A percentile compares a stretch with the other conserved stretches of the same genome.
These are phyloP conservation scores for Canariomyces notabilis DNA, from an alignment of 2,329 filamentous ascomycete species.

Conservation along the genomic window DNA sequence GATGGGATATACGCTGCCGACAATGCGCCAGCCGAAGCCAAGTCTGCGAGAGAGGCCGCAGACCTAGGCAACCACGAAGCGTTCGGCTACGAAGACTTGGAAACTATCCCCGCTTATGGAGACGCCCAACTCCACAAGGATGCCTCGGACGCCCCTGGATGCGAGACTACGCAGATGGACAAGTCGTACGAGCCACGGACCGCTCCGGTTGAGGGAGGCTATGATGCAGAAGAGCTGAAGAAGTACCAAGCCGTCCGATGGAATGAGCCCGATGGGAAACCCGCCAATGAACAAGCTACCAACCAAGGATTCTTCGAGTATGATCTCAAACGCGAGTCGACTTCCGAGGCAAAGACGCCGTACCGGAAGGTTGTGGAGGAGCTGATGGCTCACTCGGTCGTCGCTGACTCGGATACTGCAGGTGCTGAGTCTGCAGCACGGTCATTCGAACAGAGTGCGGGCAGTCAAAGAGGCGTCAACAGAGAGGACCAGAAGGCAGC, in stretches of 20 bases:
- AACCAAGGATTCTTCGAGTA: background rate
- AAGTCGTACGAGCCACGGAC: constrained; percentile 7
- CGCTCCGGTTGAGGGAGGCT: background rate
- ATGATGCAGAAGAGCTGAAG: constrained; percentile 10
- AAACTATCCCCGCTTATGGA: constrained; percentile 6
- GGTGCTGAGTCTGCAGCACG: no score
- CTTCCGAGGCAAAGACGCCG: constrained; percentile 10
- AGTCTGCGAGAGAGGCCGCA: constrained; percentile 22
- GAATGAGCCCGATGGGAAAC: constrained; percentile 22
- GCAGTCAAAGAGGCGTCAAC: no score
- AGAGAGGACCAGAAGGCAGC: no score
- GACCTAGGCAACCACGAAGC: constrained; percentile 25
- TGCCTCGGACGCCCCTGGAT: constrained; percentile 24
- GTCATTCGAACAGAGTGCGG: no score
- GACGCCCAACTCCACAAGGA: background rate
- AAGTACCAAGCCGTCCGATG: constrained; percentile 15
- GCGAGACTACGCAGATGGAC: constrained; percentile 24
- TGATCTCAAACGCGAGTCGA: constrained; percentile 4
- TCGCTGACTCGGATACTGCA: constrained; percentile 28
- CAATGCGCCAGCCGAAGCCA: constrained; percentile 18
- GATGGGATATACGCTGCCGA: constrained; percentile 14
- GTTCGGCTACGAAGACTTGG: constrained; percentile 19
- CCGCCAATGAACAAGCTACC: background rate
- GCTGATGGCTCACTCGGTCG: constrained; percentile 29
- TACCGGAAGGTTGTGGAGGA: constrained; percentile 28